Percentiles rank a stretch among this genome's conserved stretches.
These are phyloP conservation scores for Mangifera indica DNA, from an alignment of 345 rosid genomes.

Conservation along the genomic window DNA sequence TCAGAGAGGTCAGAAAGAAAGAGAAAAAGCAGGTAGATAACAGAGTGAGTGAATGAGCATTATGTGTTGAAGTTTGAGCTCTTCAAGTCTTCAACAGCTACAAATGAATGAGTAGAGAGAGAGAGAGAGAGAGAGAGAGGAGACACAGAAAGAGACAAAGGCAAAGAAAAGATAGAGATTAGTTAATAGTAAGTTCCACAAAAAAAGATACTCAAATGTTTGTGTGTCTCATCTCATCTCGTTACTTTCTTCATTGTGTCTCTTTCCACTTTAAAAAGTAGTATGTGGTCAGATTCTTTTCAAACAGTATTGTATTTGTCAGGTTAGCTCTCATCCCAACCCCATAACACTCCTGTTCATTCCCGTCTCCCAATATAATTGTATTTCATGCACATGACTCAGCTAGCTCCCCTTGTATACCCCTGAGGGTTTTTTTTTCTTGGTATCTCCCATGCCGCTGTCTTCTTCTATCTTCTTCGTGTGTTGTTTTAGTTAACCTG, in stretches of 20 bases:
- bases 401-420: too few species aligned
- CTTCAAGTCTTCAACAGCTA: constrained; percentile 16
- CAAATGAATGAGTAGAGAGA: constrained; percentile 13
- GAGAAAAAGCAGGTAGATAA: constrained; percentile 8
- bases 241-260: not conserved
- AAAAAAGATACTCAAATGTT: constrained; percentile 1
- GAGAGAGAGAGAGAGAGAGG: not conserved
- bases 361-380: not conserved
- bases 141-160: not conserved
- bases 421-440: too few species aligned
- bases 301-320: not conserved
- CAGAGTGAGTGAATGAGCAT: constrained; percentile 4
- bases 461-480: too few species aligned
- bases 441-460: too few species aligned
- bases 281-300: constrained; percentile 30
- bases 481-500: too few species aligned
- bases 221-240: not conserved
- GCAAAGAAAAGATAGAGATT: not conserved
- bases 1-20: constrained; percentile 1
- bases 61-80: constrained; percentile 25
- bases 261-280: constrained; percentile 15
- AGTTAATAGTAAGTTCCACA: not conserved
- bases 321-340: not conserved
- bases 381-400: not conserved
- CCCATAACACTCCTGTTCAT: not conserved